These are phyloP conservation scores for Ogataea siamensis DNA, from an alignment of 805 yeast species.

Conservation along the genomic window DNA sequence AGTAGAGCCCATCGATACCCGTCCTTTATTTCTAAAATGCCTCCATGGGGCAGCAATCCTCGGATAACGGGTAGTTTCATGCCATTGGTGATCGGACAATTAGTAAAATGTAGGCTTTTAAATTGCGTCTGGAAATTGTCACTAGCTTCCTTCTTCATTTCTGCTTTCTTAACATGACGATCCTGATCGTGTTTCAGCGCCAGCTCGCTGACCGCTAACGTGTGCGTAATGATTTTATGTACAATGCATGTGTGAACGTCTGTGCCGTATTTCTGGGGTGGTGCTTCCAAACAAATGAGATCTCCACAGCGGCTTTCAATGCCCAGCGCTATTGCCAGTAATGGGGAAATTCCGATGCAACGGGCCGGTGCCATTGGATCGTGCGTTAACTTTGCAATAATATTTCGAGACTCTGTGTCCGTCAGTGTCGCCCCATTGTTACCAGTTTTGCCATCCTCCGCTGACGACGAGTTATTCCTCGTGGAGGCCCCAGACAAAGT, in stretches of 20 bases:
- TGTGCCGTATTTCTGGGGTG: constrained; percentile 27
- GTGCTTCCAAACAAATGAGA: constrained; percentile 46
- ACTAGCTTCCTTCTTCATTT: constrained; percentile 22
- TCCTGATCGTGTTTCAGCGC: constrained; percentile 34
- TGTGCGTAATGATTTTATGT: constrained; percentile 53
- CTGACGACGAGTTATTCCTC: constrained; percentile 11
- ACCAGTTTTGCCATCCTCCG: constrained; percentile 11
- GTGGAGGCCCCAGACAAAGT: constrained; percentile 4
- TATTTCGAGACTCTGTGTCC: constrained; percentile 37
- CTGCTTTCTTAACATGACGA: constrained; percentile 23
- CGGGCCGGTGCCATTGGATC: constrained; percentile 34
- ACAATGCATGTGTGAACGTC: constrained; percentile 36
- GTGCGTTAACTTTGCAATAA: constrained; percentile 53
- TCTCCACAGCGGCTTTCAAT: constrained; percentile 50
- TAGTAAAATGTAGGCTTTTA: constrained; percentile 12
- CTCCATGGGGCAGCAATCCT: constrained; percentile 55
- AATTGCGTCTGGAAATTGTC: constrained; percentile 17
- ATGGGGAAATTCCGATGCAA: constrained; percentile 51
- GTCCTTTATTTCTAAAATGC: constrained; percentile 49
- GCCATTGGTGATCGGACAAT: constrained; percentile 45
- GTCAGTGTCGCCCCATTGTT: constrained; percentile 10
- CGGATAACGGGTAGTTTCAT: constrained; percentile 52
- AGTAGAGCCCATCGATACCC: constrained; percentile 30
- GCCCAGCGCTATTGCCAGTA: constrained; percentile 56
- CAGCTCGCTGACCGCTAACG: constrained; percentile 33